Evolutionary conservation across 306 rosid genomes (phyloP).

Genomic region (Cucumis hystrix): DNA sequence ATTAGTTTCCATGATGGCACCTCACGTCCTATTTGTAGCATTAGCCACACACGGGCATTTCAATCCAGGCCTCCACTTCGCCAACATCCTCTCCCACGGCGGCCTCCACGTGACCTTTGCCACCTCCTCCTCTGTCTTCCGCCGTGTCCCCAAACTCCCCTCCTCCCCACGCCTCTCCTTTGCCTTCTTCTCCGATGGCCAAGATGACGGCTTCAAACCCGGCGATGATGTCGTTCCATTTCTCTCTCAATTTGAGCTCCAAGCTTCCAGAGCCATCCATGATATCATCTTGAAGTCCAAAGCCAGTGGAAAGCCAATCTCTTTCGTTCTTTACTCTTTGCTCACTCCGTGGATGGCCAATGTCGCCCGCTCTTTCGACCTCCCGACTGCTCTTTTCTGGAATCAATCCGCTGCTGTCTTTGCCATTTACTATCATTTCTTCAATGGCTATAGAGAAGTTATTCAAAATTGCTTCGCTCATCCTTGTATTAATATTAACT

Average conservation of each 20-base stretch:
- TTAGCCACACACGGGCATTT: constrained; percentile 36
- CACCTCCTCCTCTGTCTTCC: constrained; percentile 4
- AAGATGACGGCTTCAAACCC: constrained; percentile 1
- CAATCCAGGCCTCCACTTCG: constrained; percentile 34
- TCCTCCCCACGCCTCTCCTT: neutral
- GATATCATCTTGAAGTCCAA: neutral
- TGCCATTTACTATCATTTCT: constrained; percentile 16
- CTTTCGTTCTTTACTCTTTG: constrained; percentile 10
- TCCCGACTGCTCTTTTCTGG: constrained; percentile 20
- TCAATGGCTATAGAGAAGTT: neutral
- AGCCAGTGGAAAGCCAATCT: neutral
- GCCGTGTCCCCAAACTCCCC: neutral
- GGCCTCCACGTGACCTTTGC: constrained; percentile 27
- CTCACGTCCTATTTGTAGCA: constrained; percentile 21
- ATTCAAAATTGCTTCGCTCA: neutral
- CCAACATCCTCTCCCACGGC: constrained; percentile 15
- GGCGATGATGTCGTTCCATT: neutral
- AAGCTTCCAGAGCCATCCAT: constrained; percentile 1
- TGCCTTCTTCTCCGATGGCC: constrained; percentile 1
- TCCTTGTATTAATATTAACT: neutral
- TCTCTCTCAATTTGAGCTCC: constrained; percentile 2
- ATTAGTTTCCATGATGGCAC: neutral
- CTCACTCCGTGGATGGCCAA: constrained; percentile 21
- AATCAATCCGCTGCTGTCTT: constrained; percentile 29
- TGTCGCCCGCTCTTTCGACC: constrained; percentile 6